These are phyloP conservation scores for Santalum album DNA, from an alignment of 164 flowering plant genomes.

Conservation along the genomic window DNA sequence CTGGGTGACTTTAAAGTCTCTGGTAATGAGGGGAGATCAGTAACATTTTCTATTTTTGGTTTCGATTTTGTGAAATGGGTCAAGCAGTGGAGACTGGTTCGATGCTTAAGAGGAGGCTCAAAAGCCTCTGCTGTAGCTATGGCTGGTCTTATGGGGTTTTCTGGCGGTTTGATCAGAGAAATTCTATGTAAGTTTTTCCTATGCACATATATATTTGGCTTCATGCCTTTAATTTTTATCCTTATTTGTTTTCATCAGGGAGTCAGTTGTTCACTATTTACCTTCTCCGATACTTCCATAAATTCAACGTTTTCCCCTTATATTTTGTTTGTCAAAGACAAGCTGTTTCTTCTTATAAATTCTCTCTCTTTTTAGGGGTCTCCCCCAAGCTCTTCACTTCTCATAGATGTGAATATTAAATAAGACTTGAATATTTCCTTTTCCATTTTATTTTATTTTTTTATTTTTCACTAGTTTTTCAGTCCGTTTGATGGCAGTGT, in stretches of 20 bases:
- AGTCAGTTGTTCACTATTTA: neutral
- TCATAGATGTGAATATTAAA: too few species aligned
- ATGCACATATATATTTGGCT: too few species aligned
- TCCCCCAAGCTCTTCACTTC: too few species aligned
- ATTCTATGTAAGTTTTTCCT: conserved; percentile 49
- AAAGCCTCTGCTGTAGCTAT: conserved; percentile 44
- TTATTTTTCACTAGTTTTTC: too few species aligned
- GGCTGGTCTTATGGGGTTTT: conserved; percentile 77
- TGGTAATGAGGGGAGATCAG: neutral
- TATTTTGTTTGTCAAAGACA: too few species aligned
- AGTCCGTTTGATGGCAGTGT: too few species aligned
- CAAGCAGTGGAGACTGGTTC: conserved; percentile 24
- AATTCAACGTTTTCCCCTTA: too few species aligned
- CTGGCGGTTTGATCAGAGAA: conserved; percentile 56
- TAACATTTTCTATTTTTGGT: neutral
- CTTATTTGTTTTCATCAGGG: neutral
- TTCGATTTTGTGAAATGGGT: conserved; percentile 14
- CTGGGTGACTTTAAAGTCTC: neutral
- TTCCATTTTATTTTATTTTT: too few species aligned
- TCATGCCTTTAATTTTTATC: conserved; percentile 2
- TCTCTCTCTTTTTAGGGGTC: too few species aligned
- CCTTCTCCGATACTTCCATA: too few species aligned
- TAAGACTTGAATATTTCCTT: too few species aligned
- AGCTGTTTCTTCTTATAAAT: too few species aligned
- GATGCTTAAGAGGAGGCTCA: conserved; percentile 30